These are phyloP conservation scores for Przewalskia tangutica DNA, from an alignment of 257 asterid genomes.

Conservation along the genomic window DNA sequence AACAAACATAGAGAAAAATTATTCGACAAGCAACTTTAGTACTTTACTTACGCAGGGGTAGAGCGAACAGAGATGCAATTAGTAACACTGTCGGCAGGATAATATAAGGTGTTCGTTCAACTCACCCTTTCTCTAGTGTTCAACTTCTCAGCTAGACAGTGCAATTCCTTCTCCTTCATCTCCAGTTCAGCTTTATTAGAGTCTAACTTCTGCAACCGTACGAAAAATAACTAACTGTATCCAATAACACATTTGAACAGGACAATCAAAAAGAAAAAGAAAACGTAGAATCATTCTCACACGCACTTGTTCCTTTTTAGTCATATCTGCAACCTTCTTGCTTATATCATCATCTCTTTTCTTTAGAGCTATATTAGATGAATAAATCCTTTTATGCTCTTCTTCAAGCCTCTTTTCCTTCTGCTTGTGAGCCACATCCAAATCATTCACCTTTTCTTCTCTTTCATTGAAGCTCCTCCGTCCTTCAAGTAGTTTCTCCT, in stretches of 20 bases:
- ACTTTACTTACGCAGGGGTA: not conserved
- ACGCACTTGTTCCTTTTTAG: constrained; percentile 61
- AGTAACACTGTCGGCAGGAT: not conserved
- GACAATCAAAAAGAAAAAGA: not conserved
- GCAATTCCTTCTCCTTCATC: constrained; percentile 53
- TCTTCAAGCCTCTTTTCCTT: constrained; percentile 50
- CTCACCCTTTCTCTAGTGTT: constrained; percentile 65
- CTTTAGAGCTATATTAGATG: constrained; percentile 31
- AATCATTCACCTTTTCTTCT: constrained; percentile 55
- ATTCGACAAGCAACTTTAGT: not conserved
- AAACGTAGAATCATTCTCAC: constrained; percentile 1
- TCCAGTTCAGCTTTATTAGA: constrained; percentile 35
- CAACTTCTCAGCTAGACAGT: constrained; percentile 49
- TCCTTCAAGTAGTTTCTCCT: constrained; percentile 60
- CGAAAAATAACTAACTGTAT: not conserved
- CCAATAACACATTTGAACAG: not conserved
- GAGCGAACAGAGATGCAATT: not conserved
- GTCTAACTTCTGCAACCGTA: constrained; percentile 56
- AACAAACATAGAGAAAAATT: not conserved
- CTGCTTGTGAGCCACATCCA: constrained; percentile 39
- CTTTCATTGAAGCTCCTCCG: constrained; percentile 60
- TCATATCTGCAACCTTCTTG: constrained; percentile 37
- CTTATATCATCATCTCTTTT: constrained; percentile 51
- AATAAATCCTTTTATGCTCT: constrained; percentile 39
- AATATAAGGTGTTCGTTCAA: constrained; percentile 21